These are phyloP conservation scores for Drosera spatulata DNA, from an alignment of 179 eudicot genomes.

Conservation along the genomic window DNA sequence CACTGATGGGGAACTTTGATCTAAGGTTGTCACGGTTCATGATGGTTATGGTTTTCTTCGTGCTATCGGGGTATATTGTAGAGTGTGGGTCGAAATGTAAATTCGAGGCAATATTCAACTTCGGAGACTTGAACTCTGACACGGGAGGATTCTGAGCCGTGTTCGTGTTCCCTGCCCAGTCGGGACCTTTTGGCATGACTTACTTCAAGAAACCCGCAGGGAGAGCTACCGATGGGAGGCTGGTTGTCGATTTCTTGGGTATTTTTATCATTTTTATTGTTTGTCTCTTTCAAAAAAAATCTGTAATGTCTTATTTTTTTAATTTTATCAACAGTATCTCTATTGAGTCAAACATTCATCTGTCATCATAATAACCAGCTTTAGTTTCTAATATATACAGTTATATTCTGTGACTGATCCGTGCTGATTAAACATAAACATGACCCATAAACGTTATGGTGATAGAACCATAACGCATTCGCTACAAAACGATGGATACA, in stretches of 20 bases:
- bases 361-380: no score
- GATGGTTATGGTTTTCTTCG: no score
- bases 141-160: constrained; percentile 85
- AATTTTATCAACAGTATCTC: background rate
- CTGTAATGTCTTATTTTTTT: background rate
- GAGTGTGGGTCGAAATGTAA: constrained; percentile 37
- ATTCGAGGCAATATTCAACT: constrained; percentile 71
- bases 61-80: no score
- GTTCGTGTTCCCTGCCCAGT: constrained; percentile 67
- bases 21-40: no score
- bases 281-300: background rate
- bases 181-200: constrained; percentile 67
- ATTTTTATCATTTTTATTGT: background rate
- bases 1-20: no score
- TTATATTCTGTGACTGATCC: no score
- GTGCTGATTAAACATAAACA: no score
- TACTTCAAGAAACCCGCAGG: constrained; percentile 62
- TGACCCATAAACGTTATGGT: no score
- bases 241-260: constrained; percentile 75
- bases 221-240: constrained; percentile 71
- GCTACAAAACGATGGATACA: background rate
- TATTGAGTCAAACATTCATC: background rate
- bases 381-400: no score
- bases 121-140: constrained; percentile 89
- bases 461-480: no score